Evolutionary conservation across 2,329 filamentous ascomycete genomes (phyloP).

Genomic region (Pleomassaria siparia): DNA sequence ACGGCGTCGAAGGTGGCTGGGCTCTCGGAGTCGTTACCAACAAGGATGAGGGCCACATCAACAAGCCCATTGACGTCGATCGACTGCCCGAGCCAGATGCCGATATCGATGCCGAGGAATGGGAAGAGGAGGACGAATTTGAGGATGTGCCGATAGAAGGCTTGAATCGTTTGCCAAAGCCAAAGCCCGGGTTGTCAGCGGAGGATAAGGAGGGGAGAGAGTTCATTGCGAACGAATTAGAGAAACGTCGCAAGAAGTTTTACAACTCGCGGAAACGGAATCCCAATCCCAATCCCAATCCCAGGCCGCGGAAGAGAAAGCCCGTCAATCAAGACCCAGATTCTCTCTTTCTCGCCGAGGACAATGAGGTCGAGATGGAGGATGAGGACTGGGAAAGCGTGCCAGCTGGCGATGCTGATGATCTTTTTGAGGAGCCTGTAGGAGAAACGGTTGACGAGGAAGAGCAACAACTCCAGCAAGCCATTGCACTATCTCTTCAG

Average conservation of each 20-base stretch:
- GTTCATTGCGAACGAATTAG: slow-evolving; percentile 39
- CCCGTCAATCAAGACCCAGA: slow-evolving; percentile 48
- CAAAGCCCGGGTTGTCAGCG: slow-evolving; percentile 34
- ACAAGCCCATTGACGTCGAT: slow-evolving; percentile 93
- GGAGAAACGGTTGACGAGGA: slow-evolving; percentile 56
- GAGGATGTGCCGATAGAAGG: slow-evolving; percentile 93
- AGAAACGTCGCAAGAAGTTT: slow-evolving; percentile 50
- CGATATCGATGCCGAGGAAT: slow-evolving; percentile 60
- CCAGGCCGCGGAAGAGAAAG: slow-evolving; percentile 18
- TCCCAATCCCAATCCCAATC: slow-evolving; percentile 14
- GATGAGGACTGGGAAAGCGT: slow-evolving; percentile 39
- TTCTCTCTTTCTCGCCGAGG: slow-evolving; percentile 58
- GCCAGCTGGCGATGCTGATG: slow-evolving; percentile 51
- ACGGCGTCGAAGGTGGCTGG: slow-evolving; percentile 93
- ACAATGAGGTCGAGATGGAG: slow-evolving; percentile 42
- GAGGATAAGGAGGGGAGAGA: slow-evolving; percentile 37
- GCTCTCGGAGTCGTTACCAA: slow-evolving; percentile 89
- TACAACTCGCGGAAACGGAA: slow-evolving; percentile 47
- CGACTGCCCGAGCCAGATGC: slow-evolving; percentile 53
- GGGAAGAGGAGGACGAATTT: slow-evolving; percentile 75
- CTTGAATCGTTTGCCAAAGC: slow-evolving; percentile 77
- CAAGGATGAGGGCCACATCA: slow-evolving; percentile 75
- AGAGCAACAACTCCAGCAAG: slow-evolving; percentile 75
- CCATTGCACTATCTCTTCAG: slow-evolving; percentile 81
- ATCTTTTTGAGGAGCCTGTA: slow-evolving; percentile 57